Conservation (phyloP, 148 eudicot species). For the Drosera capensis region DNA sequence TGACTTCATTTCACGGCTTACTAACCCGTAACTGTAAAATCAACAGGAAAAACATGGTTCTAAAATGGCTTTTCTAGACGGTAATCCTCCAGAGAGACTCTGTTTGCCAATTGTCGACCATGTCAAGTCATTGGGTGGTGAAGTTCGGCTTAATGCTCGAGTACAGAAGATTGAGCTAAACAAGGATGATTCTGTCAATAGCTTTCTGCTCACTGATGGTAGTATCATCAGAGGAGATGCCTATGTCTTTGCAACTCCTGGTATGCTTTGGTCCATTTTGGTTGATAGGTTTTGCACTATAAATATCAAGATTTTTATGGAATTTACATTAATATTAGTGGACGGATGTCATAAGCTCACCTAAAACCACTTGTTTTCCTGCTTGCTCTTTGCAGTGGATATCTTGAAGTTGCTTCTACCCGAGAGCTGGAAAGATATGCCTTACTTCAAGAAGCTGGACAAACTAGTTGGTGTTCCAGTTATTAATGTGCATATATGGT, state of each 20-base stretch:
- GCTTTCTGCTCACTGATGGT: constrained; percentile 57
- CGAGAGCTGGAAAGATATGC: constrained; percentile 68
- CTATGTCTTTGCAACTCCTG: constrained; percentile 85
- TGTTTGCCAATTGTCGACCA: constrained; percentile 93
- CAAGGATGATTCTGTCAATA: constrained; percentile 56
- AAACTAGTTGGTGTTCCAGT: constrained; percentile 97
- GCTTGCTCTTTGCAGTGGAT: constrained; percentile 43
- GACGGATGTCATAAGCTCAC: too few relatives aligned
- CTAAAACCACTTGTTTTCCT: too few relatives aligned
- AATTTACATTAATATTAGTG: background rate
- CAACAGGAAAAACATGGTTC: constrained; percentile 96
- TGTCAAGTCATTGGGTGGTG: constrained; percentile 71
- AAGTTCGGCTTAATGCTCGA: constrained; percentile 68
- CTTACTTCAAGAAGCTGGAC: constrained; percentile 73
- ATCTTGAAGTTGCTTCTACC: constrained; percentile 82
- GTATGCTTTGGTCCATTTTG: constrained; percentile 17
- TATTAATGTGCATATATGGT: constrained; percentile 98
- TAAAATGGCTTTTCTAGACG: constrained; percentile 97
- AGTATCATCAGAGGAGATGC: constrained; percentile 60
- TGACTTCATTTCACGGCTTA: too few relatives aligned
- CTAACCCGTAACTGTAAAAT: constrained; percentile 6
- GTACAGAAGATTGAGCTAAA: constrained; percentile 67
- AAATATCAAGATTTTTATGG: background rate
- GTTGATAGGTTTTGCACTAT: background rate
- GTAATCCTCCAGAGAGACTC: constrained; percentile 95